Evolutionary conservation across 2,329 filamentous ascomycete species (phyloP).

Genomic region (Fonsecaea multimorphosa): DNA sequence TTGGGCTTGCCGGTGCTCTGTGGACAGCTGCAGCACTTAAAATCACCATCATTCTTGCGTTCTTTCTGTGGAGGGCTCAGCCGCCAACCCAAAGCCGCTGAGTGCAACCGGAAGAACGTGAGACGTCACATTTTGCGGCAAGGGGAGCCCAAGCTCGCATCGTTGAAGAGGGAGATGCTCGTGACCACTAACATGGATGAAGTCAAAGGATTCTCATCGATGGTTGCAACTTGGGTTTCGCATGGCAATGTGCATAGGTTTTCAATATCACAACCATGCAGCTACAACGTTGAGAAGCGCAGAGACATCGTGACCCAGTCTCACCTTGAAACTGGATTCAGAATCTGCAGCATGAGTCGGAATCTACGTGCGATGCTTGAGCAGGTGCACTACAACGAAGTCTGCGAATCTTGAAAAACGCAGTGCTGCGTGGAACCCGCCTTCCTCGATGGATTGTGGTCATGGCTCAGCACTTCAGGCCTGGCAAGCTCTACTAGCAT

Average conservation of each 20-base stretch:
- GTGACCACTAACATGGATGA: background rate
- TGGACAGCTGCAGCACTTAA: conserved; percentile 68
- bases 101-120: background rate
- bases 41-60: conserved; percentile 60
- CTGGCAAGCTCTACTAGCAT: background rate
- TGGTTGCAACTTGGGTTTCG: background rate
- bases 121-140: background rate
- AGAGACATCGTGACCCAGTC: background rate
- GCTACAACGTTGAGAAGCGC: background rate
- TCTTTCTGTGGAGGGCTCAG: conserved; percentile 66
- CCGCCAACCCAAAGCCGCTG: background rate
- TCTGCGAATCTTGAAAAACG: background rate
- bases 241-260: background rate
- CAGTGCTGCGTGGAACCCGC: background rate
- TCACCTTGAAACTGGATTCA: too few species aligned
- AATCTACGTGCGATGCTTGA: background rate
- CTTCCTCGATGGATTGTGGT: background rate
- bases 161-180: background rate
- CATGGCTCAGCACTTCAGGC: background rate
- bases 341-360: background rate
- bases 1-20: conserved; percentile 61
- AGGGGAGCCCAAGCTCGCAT: background rate
- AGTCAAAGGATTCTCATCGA: background rate
- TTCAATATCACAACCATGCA: background rate
- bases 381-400: background rate